phyloP scores from a whole-genome alignment of 2,329 filamentous ascomycete species.

The Colletotrichum incanum region DNA sequence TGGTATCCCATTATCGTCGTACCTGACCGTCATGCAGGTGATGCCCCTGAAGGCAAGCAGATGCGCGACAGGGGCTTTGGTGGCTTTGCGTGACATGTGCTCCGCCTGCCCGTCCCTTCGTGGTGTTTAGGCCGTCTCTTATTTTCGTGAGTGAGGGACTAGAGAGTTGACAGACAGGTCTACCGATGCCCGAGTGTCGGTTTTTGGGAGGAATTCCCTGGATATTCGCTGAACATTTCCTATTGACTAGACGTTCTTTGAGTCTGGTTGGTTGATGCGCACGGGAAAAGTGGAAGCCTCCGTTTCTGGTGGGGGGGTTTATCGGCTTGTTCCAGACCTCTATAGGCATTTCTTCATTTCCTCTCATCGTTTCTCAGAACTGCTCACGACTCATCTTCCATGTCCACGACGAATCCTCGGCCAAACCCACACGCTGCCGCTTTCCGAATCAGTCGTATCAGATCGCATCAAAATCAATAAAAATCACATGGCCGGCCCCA shows the following conservation, averaged over 20 bases:
- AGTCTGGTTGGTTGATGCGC: background rate
- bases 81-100: background rate
- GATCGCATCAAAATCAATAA: background rate
- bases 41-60: constrained; percentile 21
- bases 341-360: background rate
- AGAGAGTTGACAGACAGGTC: background rate
- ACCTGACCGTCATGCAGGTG: constrained; percentile 16
- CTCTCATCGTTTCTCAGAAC: background rate
- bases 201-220: background rate
- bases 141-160: background rate
- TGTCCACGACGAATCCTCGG: background rate
- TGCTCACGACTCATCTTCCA: constrained; percentile 15
- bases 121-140: constrained; percentile 39
- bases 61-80: constrained; percentile 8
- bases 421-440: background rate
- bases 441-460: background rate
- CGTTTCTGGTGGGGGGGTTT: no score
- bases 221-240: no score
- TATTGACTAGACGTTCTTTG: background rate
- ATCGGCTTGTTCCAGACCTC: background rate
- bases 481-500: background rate
- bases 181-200: background rate
- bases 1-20: constrained; percentile 28
- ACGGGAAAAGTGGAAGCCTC: background rate
- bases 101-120: constrained; percentile 24